A percentile compares a stretch with the other conserved stretches of the same genome.
Conservation (phyloP, 176 grass and related monocot genomes). For the Bothriochloa decipiens region DNA sequence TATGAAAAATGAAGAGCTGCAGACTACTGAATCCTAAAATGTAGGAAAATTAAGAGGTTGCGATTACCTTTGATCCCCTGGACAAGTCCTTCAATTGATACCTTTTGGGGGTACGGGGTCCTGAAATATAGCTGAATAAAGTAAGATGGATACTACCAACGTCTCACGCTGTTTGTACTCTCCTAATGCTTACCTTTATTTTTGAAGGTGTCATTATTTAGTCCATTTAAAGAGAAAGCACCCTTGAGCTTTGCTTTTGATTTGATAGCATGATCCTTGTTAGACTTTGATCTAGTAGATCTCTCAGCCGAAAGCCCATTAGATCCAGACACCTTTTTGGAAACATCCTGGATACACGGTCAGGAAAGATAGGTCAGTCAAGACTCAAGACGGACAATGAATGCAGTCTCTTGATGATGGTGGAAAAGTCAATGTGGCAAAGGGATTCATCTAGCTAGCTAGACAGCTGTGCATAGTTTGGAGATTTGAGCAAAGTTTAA, state of each 20-base stretch:
- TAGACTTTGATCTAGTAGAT: constrained; percentile 31
- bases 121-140: constrained; percentile 27
- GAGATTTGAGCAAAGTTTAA: neutral
- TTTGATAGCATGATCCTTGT: constrained; percentile 27
- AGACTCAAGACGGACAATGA: neutral
- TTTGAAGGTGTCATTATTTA: constrained; percentile 19
- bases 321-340: constrained; percentile 35
- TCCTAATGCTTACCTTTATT: constrained; percentile 19
- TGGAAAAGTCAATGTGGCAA: neutral
- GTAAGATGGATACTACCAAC: constrained; percentile 1
- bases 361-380: neutral
- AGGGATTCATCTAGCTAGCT: neutral
- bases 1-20: neutral
- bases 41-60: neutral
- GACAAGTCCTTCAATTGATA: constrained; percentile 38
- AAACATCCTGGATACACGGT: constrained; percentile 45
- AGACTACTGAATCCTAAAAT: neutral
- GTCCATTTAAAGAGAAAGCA: constrained; percentile 36
- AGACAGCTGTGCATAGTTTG: neutral
- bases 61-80: constrained; percentile 28
- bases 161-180: neutral
- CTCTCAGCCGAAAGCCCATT: neutral
- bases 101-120: constrained; percentile 10
- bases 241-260: constrained; percentile 46
- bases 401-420: neutral